Conservation (phyloP, 768 basidiomycete species). For the Lepiota venenata region DNA sequence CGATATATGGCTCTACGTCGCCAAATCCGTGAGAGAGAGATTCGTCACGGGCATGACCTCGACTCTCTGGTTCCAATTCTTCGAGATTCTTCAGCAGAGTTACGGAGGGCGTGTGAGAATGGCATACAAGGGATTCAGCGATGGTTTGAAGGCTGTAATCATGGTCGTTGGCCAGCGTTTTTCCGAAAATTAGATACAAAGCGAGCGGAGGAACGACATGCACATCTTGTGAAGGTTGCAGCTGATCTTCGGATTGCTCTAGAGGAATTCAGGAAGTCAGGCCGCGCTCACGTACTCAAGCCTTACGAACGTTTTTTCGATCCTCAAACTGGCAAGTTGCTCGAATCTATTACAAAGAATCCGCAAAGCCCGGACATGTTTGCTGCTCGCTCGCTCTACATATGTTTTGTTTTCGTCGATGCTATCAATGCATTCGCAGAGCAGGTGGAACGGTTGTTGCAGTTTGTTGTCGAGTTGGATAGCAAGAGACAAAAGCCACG, state of each 20-base stretch:
- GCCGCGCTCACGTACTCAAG: conserved; percentile 32
- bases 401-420: conserved; percentile 44
- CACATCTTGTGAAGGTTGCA: conserved; percentile 21
- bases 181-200: conserved; percentile 21
- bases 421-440: conserved; percentile 39
- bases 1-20: conserved; percentile 7
- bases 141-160: conserved; percentile 37
- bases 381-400: conserved; percentile 41
- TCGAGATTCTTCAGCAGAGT: conserved; percentile 27
- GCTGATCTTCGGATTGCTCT: conserved; percentile 24
- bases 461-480: conserved; percentile 31
- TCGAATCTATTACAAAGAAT: not conserved
- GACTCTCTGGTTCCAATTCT: conserved; percentile 40
- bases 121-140: conserved; percentile 19
- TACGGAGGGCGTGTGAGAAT: conserved; percentile 30
- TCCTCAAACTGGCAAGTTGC: conserved; percentile 26
- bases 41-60: conserved; percentile 38
- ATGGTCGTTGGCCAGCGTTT: conserved; percentile 29
- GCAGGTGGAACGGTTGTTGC: conserved; percentile 28
- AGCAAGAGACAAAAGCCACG: conserved; percentile 29
- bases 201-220: conserved; percentile 23
- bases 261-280: conserved; percentile 29
- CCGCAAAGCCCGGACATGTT: conserved; percentile 28
- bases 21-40: conserved; percentile 29
- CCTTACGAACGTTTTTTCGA: conserved; percentile 43